Percentiles rank a stretch among this genome's conserved stretches.
These are phyloP conservation scores for Przewalskia tangutica DNA, from an alignment of 257 asterid genomes.

Conservation along the genomic window DNA sequence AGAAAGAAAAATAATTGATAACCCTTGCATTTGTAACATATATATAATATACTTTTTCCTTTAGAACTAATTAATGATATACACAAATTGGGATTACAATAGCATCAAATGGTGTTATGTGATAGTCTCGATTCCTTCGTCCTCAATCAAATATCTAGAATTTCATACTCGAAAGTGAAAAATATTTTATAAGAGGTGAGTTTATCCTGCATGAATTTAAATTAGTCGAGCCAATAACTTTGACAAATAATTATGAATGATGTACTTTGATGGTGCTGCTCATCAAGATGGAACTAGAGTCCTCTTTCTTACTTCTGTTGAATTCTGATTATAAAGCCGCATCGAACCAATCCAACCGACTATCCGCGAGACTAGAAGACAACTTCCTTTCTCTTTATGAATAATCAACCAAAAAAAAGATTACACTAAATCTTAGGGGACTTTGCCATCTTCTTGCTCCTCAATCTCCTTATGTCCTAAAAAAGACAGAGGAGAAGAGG, in stretches of 20 bases:
- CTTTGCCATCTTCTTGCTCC: not conserved
- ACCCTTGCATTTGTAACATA: not conserved
- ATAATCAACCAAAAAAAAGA: not conserved
- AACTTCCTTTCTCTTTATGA: too few relatives aligned
- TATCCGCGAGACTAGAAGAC: too few relatives aligned
- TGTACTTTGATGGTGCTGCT: too few relatives aligned
- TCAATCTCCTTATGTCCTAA: slow-evolving; percentile 1
- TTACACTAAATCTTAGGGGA: not conserved
- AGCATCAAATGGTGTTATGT: too few relatives aligned
- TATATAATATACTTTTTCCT: not conserved
- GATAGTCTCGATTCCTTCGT: not conserved
- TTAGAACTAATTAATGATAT: not conserved
- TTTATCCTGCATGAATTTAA: not conserved
- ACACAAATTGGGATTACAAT: not conserved
- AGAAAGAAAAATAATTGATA: not conserved
- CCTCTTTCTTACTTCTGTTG: too few relatives aligned
- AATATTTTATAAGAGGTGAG: too few relatives aligned
- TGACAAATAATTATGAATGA: too few relatives aligned
- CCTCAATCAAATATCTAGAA: not conserved
- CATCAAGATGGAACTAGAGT: too few relatives aligned
- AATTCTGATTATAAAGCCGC: too few relatives aligned
- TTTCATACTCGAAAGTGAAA: too few relatives aligned
- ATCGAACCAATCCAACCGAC: too few relatives aligned
- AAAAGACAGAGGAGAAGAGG: slow-evolving; percentile 23
- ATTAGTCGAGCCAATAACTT: too few relatives aligned